A percentile compares a stretch with the other conserved stretches of the same genome.
phyloP scores from a whole-genome alignment of 164 flowering plant genomes.

The Magnolia kwangsiensis region DNA sequence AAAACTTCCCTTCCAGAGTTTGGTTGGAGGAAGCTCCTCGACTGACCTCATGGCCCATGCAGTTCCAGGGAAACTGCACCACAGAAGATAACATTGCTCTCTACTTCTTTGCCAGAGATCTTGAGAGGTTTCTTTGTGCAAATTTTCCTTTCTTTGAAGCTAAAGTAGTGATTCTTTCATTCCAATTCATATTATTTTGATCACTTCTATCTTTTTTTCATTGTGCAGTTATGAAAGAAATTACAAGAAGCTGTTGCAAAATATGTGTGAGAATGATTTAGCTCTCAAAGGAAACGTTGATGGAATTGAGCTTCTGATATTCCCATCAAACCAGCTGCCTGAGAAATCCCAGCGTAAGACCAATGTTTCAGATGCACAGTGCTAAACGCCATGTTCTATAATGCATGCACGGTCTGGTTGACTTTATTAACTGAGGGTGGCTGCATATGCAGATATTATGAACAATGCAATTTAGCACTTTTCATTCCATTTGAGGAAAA shows the following conservation, averaged over 20 bases:
- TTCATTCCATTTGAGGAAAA: background rate
- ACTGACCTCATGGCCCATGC: constrained; percentile 69
- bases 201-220: background rate
- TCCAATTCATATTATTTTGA: background rate
- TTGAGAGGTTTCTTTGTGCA: constrained; percentile 48
- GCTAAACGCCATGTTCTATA: background rate
- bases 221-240: constrained; percentile 61
- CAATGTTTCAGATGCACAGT: background rate
- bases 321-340: constrained; percentile 77
- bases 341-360: constrained; percentile 83
- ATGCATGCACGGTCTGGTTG: background rate
- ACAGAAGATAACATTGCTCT: constrained; percentile 82
- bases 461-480: background rate
- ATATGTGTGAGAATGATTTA: constrained; percentile 72
- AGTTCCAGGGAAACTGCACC: constrained; percentile 55
- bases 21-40: constrained; percentile 70
- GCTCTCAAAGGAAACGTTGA: constrained; percentile 76
- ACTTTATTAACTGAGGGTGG: background rate
- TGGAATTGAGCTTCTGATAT: constrained; percentile 78
- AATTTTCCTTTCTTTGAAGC: background rate
- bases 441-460: too few species aligned
- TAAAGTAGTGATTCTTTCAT: constrained; percentile 2
- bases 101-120: constrained; percentile 92
- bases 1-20: constrained; percentile 52
- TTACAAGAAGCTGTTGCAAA: constrained; percentile 66